Evolutionary conservation across 169 alveolate genomes (phyloP).

Genomic region (Cryptosporidium sp.): DNA sequence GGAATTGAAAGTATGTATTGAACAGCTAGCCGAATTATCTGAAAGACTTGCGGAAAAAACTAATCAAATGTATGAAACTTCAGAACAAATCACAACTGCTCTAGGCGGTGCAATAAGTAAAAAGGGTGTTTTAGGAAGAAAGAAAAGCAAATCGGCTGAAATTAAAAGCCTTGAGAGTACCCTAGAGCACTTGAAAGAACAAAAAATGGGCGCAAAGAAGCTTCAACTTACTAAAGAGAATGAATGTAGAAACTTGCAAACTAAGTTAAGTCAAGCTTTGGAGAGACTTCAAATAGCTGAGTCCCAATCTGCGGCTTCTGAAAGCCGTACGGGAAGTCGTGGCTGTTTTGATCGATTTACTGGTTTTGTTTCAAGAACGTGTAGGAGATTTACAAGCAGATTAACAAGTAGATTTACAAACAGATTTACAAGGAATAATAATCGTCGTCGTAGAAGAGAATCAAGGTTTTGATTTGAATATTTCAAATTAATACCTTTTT

Average conservation of each 20-base stretch:
- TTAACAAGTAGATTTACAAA: no score
- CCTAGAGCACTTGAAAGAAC: neutral
- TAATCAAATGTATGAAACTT: neutral
- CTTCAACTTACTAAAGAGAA: neutral
- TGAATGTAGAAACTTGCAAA: slow-evolving; percentile 7
- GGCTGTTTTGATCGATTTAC: neutral
- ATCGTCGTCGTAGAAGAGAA: no score
- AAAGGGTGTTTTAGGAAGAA: neutral
- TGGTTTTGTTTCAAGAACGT: neutral
- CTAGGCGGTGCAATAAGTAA: neutral
- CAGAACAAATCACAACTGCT: neutral
- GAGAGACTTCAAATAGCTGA: neutral
- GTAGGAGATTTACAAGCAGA: neutral
- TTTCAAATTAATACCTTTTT: no score
- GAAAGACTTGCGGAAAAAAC: neutral
- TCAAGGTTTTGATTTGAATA: no score
- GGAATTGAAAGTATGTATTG: neutral
- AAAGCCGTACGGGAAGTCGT: neutral
- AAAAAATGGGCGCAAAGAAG: neutral
- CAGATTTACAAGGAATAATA: neutral
- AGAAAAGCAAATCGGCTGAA: neutral
- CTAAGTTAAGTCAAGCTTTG: neutral
- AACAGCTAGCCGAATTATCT: neutral
- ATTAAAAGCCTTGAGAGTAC: neutral
- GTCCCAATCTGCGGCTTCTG: no score